These are phyloP conservation scores for Oryza longistaminata DNA, from an alignment of 176 grass and related monocot genomes.

Conservation along the genomic window DNA sequence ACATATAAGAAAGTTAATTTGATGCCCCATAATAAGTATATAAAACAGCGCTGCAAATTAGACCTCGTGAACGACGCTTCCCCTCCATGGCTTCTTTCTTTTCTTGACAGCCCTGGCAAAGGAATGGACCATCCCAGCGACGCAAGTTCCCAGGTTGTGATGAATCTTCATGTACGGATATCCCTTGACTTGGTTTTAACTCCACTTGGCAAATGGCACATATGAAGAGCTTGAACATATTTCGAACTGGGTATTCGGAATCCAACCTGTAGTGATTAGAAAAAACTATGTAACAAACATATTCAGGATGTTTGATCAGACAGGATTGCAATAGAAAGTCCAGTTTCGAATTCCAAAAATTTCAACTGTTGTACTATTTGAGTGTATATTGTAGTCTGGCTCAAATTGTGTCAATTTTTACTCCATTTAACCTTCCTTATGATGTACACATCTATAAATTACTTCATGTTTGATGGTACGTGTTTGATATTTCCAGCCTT, in stretches of 20 bases:
- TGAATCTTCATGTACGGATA: conserved; percentile 74
- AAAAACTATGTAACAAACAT: conserved; percentile 9
- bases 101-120: conserved; percentile 79
- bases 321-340: conserved; percentile 4
- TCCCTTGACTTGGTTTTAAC: conserved; percentile 79
- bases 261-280: conserved; percentile 62
- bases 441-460: conserved; percentile 1
- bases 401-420: conserved; percentile 27
- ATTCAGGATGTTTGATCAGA: conserved; percentile 5
- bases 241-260: conserved; percentile 87
- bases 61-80: conserved; percentile 67
- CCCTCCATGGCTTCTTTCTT: conserved; percentile 98
- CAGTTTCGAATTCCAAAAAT: conserved; percentile 14
- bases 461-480: not conserved
- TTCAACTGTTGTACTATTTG: conserved; percentile 12
- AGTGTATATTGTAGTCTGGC: not conserved
- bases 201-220: conserved; percentile 95
- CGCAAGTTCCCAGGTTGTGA: conserved; percentile 64
- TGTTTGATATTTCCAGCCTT: not conserved
- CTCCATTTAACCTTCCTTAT: not conserved
- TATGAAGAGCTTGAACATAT: conserved; percentile 98
- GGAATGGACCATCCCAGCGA: conserved; percentile 95
- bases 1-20: conserved; percentile 32
- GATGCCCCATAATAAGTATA: conserved; percentile 17
- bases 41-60: conserved; percentile 33